Evolutionary conservation across 2,329 filamentous ascomycete species (phyloP).

Genomic region (Paraphaeosphaeria minitans): DNA sequence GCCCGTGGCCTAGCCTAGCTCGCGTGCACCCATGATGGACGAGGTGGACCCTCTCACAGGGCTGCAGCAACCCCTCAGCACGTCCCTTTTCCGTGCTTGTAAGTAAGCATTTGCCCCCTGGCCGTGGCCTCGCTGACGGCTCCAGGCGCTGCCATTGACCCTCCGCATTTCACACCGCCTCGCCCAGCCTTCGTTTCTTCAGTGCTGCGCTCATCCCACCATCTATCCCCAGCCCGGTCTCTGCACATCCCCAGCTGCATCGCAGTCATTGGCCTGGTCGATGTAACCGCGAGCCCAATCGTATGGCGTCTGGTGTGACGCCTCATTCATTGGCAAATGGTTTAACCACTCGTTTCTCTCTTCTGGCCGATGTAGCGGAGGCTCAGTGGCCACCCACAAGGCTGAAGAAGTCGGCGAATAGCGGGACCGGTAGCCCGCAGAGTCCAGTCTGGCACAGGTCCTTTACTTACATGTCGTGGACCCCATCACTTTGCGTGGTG

Average conservation of each 20-base stretch:
- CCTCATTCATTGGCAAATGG: constrained; percentile 1
- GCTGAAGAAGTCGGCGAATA: neutral
- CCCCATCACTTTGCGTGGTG: neutral
- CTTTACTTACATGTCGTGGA: constrained; percentile 10
- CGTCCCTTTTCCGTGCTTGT: neutral
- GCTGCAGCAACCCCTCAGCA: constrained; percentile 17
- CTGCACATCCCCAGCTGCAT: constrained; percentile 4
- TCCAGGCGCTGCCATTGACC: constrained; percentile 1
- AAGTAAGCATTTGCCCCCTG: neutral
- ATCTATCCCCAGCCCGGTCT: constrained; percentile 7
- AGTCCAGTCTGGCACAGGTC: neutral
- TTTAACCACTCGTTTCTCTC: neutral
- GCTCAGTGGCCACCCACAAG: neutral
- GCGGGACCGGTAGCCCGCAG: neutral
- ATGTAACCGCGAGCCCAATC: constrained; percentile 8
- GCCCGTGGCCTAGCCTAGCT: constrained; percentile 15
- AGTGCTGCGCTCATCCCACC: neutral
- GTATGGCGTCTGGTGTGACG: neutral
- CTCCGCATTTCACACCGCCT: constrained; percentile 5
- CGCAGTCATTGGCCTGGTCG: neutral
- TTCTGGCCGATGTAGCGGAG: constrained; percentile 3
- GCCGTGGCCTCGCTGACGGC: neutral
- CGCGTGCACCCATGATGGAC: constrained; percentile 6
- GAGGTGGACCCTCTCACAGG: constrained; percentile 5
- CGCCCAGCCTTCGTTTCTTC: constrained; percentile 1